phyloP scores from a whole-genome alignment of 345 rosid species.

The Bruguiera sexangula region DNA sequence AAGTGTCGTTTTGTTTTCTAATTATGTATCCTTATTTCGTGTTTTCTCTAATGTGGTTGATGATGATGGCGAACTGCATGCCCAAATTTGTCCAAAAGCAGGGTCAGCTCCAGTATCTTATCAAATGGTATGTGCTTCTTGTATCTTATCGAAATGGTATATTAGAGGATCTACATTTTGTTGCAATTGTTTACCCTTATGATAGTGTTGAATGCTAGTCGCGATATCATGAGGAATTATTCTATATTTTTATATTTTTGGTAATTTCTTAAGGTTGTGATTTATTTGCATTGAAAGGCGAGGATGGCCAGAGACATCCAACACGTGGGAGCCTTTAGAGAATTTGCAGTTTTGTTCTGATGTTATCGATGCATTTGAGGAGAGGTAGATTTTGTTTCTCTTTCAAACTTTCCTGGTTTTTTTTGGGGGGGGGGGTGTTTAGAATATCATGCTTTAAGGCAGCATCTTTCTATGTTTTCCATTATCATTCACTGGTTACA shows the following conservation, averaged over 20 bases:
- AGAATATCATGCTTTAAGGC: background rate
- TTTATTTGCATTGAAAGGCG: conserved; percentile 57
- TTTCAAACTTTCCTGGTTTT: background rate
- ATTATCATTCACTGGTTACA: background rate
- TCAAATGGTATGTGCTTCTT: conserved; percentile 73
- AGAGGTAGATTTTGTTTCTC: conserved; percentile 47
- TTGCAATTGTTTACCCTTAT: background rate
- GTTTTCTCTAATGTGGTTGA: conserved; percentile 3
- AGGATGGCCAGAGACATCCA: conserved; percentile 92
- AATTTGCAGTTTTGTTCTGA: conserved; percentile 88
- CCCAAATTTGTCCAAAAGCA: conserved; percentile 29
- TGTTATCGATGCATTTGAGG: conserved; percentile 90
- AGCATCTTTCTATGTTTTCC: background rate
- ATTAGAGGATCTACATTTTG: background rate
- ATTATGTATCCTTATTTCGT: conserved; percentile 4
- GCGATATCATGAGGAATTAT: background rate
- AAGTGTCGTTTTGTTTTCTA: conserved; percentile 4
- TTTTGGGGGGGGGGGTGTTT: background rate
- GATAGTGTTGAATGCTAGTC: no score
- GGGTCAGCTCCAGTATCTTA: conserved; percentile 95
- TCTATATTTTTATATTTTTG: background rate
- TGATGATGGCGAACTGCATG: conserved; percentile 10
- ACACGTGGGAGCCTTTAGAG: conserved; percentile 99
- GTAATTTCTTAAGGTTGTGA: background rate
- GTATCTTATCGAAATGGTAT: background rate